These are phyloP conservation scores for Vigna trinervia DNA, from an alignment of 306 rosid genomes.

Conservation along the genomic window DNA sequence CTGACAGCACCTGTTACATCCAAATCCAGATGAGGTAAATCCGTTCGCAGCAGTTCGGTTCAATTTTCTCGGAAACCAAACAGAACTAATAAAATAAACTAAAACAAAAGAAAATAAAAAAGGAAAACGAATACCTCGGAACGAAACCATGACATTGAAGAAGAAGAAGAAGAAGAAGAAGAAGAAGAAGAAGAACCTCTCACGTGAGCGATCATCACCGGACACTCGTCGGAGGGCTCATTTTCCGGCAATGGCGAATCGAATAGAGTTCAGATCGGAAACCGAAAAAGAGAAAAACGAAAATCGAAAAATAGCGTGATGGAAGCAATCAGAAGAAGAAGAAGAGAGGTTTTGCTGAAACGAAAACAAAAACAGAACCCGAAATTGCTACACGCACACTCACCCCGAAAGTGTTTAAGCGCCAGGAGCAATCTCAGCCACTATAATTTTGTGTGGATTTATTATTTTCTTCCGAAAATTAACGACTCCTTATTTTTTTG, in stretches of 20 bases:
- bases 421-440: constrained; percentile 85
- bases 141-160: constrained; percentile 50
- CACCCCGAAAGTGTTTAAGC: constrained; percentile 33
- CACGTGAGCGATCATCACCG: constrained; percentile 46
- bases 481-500: constrained; percentile 50
- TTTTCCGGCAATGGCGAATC: constrained; percentile 49
- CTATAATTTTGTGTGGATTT: constrained; percentile 62
- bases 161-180: not conserved
- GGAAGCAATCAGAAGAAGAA: not conserved
- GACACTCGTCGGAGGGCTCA: constrained; percentile 48
- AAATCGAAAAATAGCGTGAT: not conserved
- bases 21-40: constrained; percentile 41
- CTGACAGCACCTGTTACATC: constrained; percentile 40
- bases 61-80: constrained; percentile 68
- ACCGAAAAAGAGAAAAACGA: not conserved
- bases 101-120: not conserved
- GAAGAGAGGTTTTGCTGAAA: constrained; percentile 35
- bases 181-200: constrained; percentile 33
- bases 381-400: constrained; percentile 8
- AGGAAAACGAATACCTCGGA: constrained; percentile 53
- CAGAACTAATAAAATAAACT: constrained; percentile 8
- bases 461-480: constrained; percentile 32
- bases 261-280: constrained; percentile 41
- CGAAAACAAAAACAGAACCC: constrained; percentile 32
- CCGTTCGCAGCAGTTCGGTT: constrained; percentile 22